phyloP scores from a whole-genome alignment of 2,329 filamentous ascomycete genomes.

The Colletotrichum endophyticum region DNA sequence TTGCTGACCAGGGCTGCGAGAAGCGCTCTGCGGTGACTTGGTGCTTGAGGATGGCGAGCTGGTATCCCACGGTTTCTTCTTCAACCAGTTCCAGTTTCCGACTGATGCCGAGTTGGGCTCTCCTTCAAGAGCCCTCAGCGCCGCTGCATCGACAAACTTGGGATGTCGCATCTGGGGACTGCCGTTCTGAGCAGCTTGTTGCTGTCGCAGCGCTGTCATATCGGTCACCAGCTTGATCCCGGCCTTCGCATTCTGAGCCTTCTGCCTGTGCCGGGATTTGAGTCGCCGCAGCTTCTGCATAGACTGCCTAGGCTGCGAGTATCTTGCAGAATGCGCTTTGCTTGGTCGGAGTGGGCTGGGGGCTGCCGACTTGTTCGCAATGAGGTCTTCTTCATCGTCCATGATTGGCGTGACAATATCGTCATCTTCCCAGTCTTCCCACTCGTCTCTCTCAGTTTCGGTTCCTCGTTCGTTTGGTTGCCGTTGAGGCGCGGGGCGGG shows the following conservation, averaged over 20 bases:
- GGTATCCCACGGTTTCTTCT: constrained; percentile 37
- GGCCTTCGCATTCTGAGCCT: constrained; percentile 63
- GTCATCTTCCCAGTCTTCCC: constrained; percentile 61
- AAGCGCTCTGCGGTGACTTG: constrained; percentile 25
- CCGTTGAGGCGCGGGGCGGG: not conserved
- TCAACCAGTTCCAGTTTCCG: constrained; percentile 64
- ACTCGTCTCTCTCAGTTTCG: constrained; percentile 41
- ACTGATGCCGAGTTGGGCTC: constrained; percentile 56
- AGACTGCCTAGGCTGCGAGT: constrained; percentile 34
- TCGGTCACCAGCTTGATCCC: constrained; percentile 75
- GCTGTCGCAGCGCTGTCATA: constrained; percentile 59
- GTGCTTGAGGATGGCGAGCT: constrained; percentile 24
- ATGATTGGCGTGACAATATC: constrained; percentile 45
- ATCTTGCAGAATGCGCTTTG: constrained; percentile 10
- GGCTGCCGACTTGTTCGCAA: constrained; percentile 18
- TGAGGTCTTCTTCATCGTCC: constrained; percentile 38
- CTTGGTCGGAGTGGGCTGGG: constrained; percentile 13
- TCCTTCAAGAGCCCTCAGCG: constrained; percentile 64
- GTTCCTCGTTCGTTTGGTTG: not conserved
- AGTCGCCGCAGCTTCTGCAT: constrained; percentile 47
- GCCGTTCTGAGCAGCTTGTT: constrained; percentile 37
- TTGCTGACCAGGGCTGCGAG: constrained; percentile 27
- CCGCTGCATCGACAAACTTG: constrained; percentile 64
- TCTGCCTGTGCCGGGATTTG: constrained; percentile 66
- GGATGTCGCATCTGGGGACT: constrained; percentile 31